These are phyloP conservation scores for Musa beccarii DNA, from an alignment of 176 grass and related monocot species.

Conservation along the genomic window DNA sequence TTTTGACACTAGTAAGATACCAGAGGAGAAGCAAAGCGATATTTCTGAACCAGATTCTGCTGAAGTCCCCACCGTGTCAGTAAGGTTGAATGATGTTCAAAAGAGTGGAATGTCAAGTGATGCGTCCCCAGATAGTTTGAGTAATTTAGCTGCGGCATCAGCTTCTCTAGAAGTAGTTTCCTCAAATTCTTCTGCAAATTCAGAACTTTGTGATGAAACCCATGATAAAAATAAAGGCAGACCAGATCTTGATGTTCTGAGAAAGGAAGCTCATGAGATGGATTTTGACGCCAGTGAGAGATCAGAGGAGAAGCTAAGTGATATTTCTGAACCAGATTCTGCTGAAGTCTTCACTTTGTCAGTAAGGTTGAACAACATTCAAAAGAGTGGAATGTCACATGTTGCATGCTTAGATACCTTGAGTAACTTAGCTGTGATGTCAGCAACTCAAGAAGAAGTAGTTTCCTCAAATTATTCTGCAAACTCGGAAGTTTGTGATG, in stretches of 20 bases:
- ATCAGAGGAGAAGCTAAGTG: conserved; percentile 5
- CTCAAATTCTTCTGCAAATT: conserved; percentile 26
- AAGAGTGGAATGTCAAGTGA: conserved; percentile 22
- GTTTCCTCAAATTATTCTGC: conserved; percentile 29
- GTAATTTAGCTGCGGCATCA: conserved; percentile 25
- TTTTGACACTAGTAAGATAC: conserved; percentile 18
- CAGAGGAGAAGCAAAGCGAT: conserved; percentile 8
- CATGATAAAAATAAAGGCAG: not conserved
- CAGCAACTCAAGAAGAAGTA: conserved; percentile 19
- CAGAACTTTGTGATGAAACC: not conserved
- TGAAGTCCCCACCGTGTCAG: conserved; percentile 9
- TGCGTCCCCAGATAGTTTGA: conserved; percentile 18
- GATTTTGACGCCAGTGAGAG: conserved; percentile 21
- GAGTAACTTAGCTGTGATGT: conserved; percentile 24
- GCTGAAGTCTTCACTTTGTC: conserved; percentile 6
- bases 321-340: conserved; percentile 28
- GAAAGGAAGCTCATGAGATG: conserved; percentile 23
- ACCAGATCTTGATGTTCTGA: too few species aligned
- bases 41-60: conserved; percentile 24
- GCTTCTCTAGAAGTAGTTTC: conserved; percentile 16
- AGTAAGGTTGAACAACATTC: conserved; percentile 18
- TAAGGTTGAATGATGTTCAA: conserved; percentile 17
- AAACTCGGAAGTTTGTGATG: not conserved
- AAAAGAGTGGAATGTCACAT: conserved; percentile 23
- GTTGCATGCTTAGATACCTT: conserved; percentile 15